These are phyloP conservation scores for Populus tomentosa DNA, from an alignment of 441 rosid genomes.

Conservation along the genomic window DNA sequence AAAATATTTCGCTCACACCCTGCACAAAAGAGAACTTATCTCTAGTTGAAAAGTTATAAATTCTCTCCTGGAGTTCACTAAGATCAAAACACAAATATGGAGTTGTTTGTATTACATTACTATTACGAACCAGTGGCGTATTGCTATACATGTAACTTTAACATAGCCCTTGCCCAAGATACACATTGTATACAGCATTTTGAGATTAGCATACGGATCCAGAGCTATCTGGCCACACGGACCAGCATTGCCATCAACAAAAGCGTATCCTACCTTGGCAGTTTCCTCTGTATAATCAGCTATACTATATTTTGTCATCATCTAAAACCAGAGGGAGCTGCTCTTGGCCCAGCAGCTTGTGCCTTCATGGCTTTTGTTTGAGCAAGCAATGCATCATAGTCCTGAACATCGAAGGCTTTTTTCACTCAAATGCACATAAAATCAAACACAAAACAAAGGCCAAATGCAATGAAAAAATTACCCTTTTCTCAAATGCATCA, in stretches of 20 bases:
- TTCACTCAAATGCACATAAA: not conserved
- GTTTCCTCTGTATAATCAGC: not conserved
- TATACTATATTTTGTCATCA: conserved; percentile 17
- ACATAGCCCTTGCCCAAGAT: not conserved
- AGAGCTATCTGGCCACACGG: not conserved
- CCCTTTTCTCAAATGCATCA: conserved; percentile 57
- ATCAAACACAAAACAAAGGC: conserved; percentile 1
- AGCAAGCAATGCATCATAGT: conserved; percentile 62
- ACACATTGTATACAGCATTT: not conserved
- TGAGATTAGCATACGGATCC: not conserved
- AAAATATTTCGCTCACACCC: too few species aligned
- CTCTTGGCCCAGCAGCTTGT: conserved; percentile 48
- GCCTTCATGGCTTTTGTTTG: conserved; percentile 60
- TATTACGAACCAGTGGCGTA: not conserved
- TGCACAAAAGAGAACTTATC: not conserved
- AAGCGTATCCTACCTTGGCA: not conserved
- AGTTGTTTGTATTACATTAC: not conserved
- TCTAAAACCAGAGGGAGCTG: conserved; percentile 54
- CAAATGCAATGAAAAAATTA: conserved; percentile 17
- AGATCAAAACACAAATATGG: not conserved
- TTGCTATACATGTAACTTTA: not conserved
- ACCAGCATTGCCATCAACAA: conserved; percentile 4
- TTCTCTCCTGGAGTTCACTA: too few species aligned
- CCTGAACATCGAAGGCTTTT: conserved; percentile 30
- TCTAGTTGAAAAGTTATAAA: not conserved